Evolutionary conservation across 306 rosid species (phyloP), one percentile per base, ranked within the genome.

Genomic region (Cucurbita argyrosperma): DNA sequence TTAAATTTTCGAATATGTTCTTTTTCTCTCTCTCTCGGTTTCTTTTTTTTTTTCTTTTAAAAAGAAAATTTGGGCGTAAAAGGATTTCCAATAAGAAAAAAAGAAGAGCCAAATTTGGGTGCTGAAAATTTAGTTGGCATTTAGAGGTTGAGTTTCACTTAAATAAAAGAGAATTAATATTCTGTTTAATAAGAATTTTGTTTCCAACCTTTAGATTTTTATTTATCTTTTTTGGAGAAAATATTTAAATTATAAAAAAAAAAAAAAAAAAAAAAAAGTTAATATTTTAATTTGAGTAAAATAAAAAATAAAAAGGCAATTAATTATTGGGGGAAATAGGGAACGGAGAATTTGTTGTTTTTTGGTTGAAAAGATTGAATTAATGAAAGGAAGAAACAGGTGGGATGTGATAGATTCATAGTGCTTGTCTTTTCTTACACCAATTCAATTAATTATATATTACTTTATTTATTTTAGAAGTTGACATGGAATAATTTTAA

Each of bases 361-460:
- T 18, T 19, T 19, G 8, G 5, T 8, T 63, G 70, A 63, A 63
- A 63, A 10, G 38, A 40, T 35, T 65, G 38, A 35, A 42, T 65
- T 65, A 37, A 37, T 40, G 13, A 5, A 21, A 45, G 2, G 73
- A 68, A 46, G 74, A 68, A 68, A 68, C 74, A 68, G 74, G 57
- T 68, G 74, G 74, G 74, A 69, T 47, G 74, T 69, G 58, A 69
- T 69, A 6, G 58, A 69, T 69, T 37, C 43, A 66, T 68, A 5
- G 43, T 47, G 57, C 23, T 21, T 46, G 72, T 67, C 72, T 46
- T 67, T 67, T 67, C 56, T 67, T 46, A 67, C 6, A 67, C 11
- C 40, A 67, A 46, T 19, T 67, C 18, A 10, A 46, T 62, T 40
- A n/a, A 40, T 18, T 64, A 26, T 0, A 21, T 45, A 66, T 19